Percentiles rank a stretch among this genome's conserved stretches.
Conservation (phyloP, 345 rosid species). For the Stellera chamaejasme region DNA sequence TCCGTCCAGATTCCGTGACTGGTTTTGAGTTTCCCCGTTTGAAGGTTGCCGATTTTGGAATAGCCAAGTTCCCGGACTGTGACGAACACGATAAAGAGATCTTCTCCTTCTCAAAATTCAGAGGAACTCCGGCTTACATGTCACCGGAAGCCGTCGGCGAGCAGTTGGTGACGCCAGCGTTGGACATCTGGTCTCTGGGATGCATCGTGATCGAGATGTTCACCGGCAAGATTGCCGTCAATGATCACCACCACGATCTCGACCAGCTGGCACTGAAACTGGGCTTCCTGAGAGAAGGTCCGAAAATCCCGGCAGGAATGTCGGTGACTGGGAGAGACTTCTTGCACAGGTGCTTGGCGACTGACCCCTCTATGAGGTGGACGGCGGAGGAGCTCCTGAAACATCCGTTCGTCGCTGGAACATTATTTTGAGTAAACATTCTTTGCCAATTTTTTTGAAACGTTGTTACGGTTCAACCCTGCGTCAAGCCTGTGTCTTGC, state of each 20-base stretch:
- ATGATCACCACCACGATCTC: background rate
- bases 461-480: too few relatives aligned
- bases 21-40: background rate
- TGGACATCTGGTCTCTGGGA: conserved; percentile 4
- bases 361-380: background rate
- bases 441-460: too few relatives aligned
- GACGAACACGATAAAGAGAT: too few relatives aligned
- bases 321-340: background rate
- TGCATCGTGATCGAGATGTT: background rate
- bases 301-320: background rate
- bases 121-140: background rate
- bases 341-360: background rate
- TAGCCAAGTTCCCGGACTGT: background rate
- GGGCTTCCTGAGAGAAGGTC: background rate
- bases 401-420: background rate
- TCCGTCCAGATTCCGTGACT: background rate
- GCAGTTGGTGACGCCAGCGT: too few relatives aligned
- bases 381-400: background rate
- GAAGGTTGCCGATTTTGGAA: background rate
- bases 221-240: background rate
- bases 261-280: background rate
- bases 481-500: too few relatives aligned
- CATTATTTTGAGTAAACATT: too few relatives aligned
- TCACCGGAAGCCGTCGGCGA: background rate
- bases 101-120: background rate